Conservation (phyloP, 2,329 filamentous ascomycete genomes). For the Lecanicillium sp. region DNA sequence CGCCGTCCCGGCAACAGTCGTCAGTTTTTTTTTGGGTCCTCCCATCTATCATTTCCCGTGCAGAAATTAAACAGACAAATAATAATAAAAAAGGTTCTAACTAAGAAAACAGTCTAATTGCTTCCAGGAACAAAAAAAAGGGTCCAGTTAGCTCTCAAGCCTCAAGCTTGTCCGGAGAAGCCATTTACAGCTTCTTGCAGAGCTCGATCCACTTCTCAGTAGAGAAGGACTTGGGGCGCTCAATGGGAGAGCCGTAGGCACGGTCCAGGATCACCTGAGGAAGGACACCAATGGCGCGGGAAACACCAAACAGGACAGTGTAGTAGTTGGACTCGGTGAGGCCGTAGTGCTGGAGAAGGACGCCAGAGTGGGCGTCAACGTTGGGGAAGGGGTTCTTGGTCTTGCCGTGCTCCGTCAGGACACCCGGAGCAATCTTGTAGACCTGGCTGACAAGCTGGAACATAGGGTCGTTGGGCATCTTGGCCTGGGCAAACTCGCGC, state of each 20-base stretch:
- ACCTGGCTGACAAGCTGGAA: slow-evolving; percentile 99
- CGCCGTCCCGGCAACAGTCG: slow-evolving; percentile 6
- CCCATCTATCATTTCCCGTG: no score
- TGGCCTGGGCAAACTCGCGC: slow-evolving; percentile 85
- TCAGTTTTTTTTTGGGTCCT: slow-evolving; percentile 4
- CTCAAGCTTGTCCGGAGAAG: slow-evolving; percentile 2
- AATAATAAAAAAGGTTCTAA: no score
- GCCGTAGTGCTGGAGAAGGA: slow-evolving; percentile 99
- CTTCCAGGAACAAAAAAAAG: slow-evolving; percentile 6
- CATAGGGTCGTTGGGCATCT: slow-evolving; percentile 96
- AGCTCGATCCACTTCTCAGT: slow-evolving; percentile 96
- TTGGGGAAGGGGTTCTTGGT: slow-evolving; percentile 99
- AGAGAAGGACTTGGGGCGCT: slow-evolving; percentile 98
- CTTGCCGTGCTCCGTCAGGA: slow-evolving; percentile 99
- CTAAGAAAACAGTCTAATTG: no score
- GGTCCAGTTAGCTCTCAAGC: slow-evolving; percentile 3
- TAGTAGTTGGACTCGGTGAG: slow-evolving; percentile 99
- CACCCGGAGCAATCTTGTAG: slow-evolving; percentile 98
- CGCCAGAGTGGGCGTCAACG: slow-evolving; percentile 97
- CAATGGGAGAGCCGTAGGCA: slow-evolving; percentile 90
- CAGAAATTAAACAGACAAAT: no score
- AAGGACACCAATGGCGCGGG: slow-evolving; percentile 93
- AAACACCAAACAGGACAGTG: slow-evolving; percentile 99
- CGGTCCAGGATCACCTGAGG: slow-evolving; percentile 99
- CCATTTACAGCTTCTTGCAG: slow-evolving; percentile 77